These are phyloP conservation scores for Penicillium dipodomyicola DNA, from an alignment of 495 filamentous ascomycete species.

Conservation along the genomic window DNA sequence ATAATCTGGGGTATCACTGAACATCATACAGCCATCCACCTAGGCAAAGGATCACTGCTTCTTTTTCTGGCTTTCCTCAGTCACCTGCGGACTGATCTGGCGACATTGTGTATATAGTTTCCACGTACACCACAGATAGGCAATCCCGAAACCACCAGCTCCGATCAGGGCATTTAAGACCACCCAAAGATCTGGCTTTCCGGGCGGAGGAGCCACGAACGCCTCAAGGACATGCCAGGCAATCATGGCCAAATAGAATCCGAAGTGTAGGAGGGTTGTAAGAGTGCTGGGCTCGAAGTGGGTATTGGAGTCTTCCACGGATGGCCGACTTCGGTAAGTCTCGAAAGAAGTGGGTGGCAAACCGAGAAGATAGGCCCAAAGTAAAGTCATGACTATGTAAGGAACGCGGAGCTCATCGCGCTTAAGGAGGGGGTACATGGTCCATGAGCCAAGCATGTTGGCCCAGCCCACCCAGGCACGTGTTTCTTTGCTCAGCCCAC, in stretches of 20 bases:
- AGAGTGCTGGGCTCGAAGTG: conserved; percentile 45
- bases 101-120: conserved; percentile 62
- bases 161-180: conserved; percentile 86
- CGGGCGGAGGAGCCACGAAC: conserved; percentile 60
- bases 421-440: conserved; percentile 84
- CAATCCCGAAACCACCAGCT: conserved; percentile 77
- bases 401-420: conserved; percentile 81
- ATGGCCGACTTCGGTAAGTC: conserved; percentile 52
- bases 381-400: conserved; percentile 74
- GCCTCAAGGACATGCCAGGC: conserved; percentile 76
- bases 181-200: conserved; percentile 90
- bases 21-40: conserved; percentile 14
- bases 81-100: conserved; percentile 26
- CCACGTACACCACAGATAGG: conserved; percentile 87
- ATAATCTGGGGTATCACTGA: conserved; percentile 36
- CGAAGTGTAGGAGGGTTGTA: conserved; percentile 66
- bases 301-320: conserved; percentile 39
- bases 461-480: conserved; percentile 91
- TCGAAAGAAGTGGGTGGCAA: conserved; percentile 73
- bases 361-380: conserved; percentile 90
- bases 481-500: conserved; percentile 69
- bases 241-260: conserved; percentile 73
- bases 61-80: conserved; percentile 38
- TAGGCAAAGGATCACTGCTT: conserved; percentile 31
- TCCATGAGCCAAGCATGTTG: conserved; percentile 89